These are phyloP conservation scores for Centaurea solstitialis DNA, from an alignment of 129 eudicot species.

Conservation along the genomic window DNA sequence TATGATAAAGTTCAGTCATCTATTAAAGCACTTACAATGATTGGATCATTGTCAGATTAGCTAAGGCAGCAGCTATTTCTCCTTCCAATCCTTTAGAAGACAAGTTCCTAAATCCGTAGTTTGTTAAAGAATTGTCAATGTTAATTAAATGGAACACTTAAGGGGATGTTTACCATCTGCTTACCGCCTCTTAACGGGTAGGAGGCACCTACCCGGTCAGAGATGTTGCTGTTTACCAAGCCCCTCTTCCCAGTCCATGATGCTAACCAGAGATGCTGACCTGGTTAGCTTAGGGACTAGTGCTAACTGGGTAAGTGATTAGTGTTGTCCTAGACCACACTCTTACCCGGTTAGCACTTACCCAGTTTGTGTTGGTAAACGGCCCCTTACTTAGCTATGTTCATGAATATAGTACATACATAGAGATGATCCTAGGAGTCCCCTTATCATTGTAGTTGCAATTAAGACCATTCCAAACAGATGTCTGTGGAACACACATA, in stretches of 20 bases:
- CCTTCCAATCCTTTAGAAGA: conserved; percentile 34
- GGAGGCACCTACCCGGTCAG: too few relatives aligned
- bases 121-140: not conserved
- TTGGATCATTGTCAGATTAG: conserved; percentile 33
- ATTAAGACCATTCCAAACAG: conserved; percentile 36
- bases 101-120: conserved; percentile 29
- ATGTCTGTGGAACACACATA: conserved; percentile 35
- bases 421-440: conserved; percentile 25
- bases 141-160: not conserved
- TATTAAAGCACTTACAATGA: conserved; percentile 26
- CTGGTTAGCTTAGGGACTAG: not conserved
- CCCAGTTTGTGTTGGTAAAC: not conserved
- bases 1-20: not conserved
- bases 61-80: conserved; percentile 24
- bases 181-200: too few relatives aligned
- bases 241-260: not conserved
- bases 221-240: not conserved
- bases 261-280: too few relatives aligned
- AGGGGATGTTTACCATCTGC: too few relatives aligned
- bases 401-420: conserved; percentile 17
- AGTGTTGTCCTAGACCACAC: not conserved
- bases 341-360: too few relatives aligned
- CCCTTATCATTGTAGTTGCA: conserved; percentile 25
- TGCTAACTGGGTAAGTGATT: not conserved
- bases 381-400: not conserved